Evolutionary conservation across 257 asterid species (phyloP), one percentile per base, ranked within the genome.

Genomic region (Catharanthus roseus): DNA sequence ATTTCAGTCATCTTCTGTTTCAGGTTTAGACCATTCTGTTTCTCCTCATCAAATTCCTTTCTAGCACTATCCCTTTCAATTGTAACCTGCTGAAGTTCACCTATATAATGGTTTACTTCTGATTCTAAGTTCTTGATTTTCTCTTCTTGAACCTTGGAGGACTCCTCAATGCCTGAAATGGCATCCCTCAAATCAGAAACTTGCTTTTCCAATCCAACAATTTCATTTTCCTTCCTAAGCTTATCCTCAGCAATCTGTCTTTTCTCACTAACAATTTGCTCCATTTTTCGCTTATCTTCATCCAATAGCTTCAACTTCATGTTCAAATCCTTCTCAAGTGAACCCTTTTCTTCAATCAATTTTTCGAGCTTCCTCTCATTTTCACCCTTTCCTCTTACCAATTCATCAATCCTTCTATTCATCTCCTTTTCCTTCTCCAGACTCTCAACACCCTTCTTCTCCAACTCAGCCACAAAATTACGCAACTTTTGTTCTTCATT

Each of bases 391-490:
- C 80, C 96, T 31, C 60, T 76, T 55, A 81, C 74, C 73, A 89
- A 69, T 21, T 72, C 83, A 71, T 65, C 74, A 56, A 88, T 80
- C 80, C 79, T 77, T 73, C 68, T 78, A 60, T 41, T 76, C 92
- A 84, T 80, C 69, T 78, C 90, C 70, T 57, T 81, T 72, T 80
- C 86, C 81, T 72, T 89, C 85, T 78, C 86, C 74, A 61, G 84
- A 18, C 85, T 81, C 23, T 79, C 88, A 33, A 42, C 51, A 47
- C 80, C 74, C 76, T 74, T 86, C 79, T 72, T 82, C 87, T 92
- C 98, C 81, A 90, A 82, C 68, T 84, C 88, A 0, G 79, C 82
- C 74, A 85, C 74, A 77, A 66, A 63, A 2, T 2, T 50, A 3
- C 53, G 73, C 81, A 90, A 72, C 36, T 26, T 74, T 0, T 21